Base-by-base conservation (phyloP, 2,329 filamentous ascomycete genomes). In the Apiospora arundinis region DNA sequence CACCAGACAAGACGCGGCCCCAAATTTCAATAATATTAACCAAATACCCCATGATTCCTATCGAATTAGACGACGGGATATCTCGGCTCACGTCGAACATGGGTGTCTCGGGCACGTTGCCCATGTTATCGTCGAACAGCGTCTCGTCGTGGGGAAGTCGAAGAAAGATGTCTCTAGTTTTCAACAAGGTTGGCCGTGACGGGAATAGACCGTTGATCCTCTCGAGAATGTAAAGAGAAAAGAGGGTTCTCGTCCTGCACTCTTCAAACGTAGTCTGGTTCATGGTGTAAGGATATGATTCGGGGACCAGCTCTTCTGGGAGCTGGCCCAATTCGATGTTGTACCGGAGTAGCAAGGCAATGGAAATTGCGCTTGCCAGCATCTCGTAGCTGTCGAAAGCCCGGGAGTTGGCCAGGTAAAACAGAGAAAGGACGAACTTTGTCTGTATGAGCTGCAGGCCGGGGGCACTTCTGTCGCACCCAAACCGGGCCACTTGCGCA, bases 201-300 rank as follows among this genome's bases (percentile, higher is more conserved):
- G 86, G 86, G 69, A 86, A 90, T 72, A 90, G 86, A 18, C 88
- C 88, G 67, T 89, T 90, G 72, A 92, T 88, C 67, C 91, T 88
- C 81, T 94, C 92, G 79, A 93, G 86, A 75, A 93, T 82, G 75
- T 91, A 93, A 69, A 90, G 87, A 40, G 90, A 89, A 92, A 92
- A 95, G 76, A 93, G 92, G 0, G 91, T 93, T 70, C 92, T 86
- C 74, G 92, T 86, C 72, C 90, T 87, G 75, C 91, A 91, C 80
- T 95, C 92, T 32, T 87, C 86, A 74, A 91, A 87, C 42, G 88
- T 89, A 68, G 81, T 80, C 71, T 84, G 85, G 74, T 86, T 88
- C 74, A 93, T 84, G 25, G 85, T 88, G 76, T 89, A 91, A 5
- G 89, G 89, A 69, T 85, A 87, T 0, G 77, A 76, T n/a, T 81